Conservation (phyloP, 2,329 filamentous ascomycete species). For the Simplicillium aogashimaense region DNA sequence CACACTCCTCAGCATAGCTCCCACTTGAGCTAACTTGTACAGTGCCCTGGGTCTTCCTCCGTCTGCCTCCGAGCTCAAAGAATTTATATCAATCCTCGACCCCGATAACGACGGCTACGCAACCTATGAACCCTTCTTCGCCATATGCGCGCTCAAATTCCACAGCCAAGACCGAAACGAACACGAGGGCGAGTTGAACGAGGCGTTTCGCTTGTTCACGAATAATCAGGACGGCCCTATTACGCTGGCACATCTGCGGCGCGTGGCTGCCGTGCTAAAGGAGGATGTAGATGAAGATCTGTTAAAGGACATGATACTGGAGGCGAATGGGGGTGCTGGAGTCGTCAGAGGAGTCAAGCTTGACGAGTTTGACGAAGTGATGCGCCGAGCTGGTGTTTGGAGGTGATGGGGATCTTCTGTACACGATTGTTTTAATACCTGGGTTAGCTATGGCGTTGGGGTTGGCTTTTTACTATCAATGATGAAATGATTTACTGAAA, state of each 20-base stretch:
- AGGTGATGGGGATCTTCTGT: slow-evolving; percentile 43
- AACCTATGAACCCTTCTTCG: slow-evolving; percentile 71
- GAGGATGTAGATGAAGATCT: slow-evolving; percentile 78
- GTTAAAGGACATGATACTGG: slow-evolving; percentile 86
- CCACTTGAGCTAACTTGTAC: slow-evolving; percentile 3
- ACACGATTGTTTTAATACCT: no score
- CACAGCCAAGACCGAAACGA: slow-evolving; percentile 48
- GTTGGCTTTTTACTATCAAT: background rate
- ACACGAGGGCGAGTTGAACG: slow-evolving; percentile 59
- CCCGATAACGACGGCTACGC: slow-evolving; percentile 72
- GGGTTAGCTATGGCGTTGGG: background rate
- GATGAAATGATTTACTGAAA: no score
- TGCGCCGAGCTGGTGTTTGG: slow-evolving; percentile 77
- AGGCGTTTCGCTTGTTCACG: slow-evolving; percentile 76
- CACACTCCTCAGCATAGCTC: slow-evolving; percentile 6
- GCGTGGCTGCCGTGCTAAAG: slow-evolving; percentile 71
- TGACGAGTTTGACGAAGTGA: slow-evolving; percentile 78
- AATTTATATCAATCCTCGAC: slow-evolving; percentile 74
- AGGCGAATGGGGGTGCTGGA: slow-evolving; percentile 77
- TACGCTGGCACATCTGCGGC: slow-evolving; percentile 65
- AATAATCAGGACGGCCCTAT: slow-evolving; percentile 49
- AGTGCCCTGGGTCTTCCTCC: slow-evolving; percentile 77
- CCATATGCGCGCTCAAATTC: slow-evolving; percentile 80
- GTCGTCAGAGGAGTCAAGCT: slow-evolving; percentile 60
- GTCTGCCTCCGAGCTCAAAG: slow-evolving; percentile 55